phyloP scores from a whole-genome alignment of 352 stramenopile species.

The Phytopythium boreale region DNA sequence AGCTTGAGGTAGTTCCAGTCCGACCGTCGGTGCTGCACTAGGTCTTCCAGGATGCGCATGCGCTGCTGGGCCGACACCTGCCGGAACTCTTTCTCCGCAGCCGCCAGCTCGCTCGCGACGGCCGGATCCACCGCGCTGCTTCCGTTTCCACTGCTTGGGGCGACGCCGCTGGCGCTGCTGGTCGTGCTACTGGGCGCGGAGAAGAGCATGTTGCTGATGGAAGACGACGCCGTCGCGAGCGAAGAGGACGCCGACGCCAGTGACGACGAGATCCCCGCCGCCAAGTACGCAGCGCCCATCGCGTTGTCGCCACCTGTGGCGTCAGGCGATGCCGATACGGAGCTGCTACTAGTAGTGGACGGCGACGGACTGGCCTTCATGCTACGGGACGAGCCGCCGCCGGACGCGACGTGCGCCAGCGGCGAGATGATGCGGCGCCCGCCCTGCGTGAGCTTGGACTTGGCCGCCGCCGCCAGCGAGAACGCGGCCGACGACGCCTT shows the following conservation, averaged over 20 bases:
- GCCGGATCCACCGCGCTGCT: constrained; percentile 11
- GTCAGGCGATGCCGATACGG: background rate
- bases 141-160: constrained; percentile 6
- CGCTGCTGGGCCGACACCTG: constrained; percentile 64
- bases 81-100: constrained; percentile 32
- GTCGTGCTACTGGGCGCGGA: constrained; percentile 20
- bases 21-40: constrained; percentile 64
- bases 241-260: constrained; percentile 35
- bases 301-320: background rate
- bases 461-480: constrained; percentile 42
- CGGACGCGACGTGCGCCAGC: constrained; percentile 12
- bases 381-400: constrained; percentile 1
- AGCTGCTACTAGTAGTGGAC: constrained; percentile 1
- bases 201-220: constrained; percentile 42
- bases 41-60: constrained; percentile 68
- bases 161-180: constrained; percentile 10
- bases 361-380: constrained; percentile 5
- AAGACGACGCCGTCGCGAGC: constrained; percentile 36
- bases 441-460: constrained; percentile 51
- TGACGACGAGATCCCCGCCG: constrained; percentile 25
- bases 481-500: constrained; percentile 48
- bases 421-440: constrained; percentile 56
- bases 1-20: constrained; percentile 82
- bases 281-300: constrained; percentile 14
- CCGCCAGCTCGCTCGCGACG: constrained; percentile 7